phyloP scores from a whole-genome alignment of 345 rosid species.

The Eucalyptus virginea region DNA sequence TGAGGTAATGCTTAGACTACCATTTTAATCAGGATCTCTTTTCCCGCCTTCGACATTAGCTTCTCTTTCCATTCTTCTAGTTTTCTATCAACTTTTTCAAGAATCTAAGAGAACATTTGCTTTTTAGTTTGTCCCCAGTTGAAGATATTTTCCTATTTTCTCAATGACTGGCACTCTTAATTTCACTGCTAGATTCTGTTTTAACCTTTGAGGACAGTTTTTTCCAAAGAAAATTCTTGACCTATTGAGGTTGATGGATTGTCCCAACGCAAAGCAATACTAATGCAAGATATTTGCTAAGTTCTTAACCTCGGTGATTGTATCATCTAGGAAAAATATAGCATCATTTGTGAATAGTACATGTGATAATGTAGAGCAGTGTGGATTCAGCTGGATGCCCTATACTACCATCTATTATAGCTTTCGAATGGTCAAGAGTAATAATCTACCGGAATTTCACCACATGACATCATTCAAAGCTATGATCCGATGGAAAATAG shows the following conservation, averaged over 20 bases:
- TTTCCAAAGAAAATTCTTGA: background rate
- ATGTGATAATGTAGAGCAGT: background rate
- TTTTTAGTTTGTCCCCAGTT: no score
- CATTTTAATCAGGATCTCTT: background rate
- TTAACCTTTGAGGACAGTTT: no score
- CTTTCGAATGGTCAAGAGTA: no score
- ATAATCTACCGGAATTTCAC: no score
- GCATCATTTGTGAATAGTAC: background rate
- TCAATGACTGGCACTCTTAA: no score
- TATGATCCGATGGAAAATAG: no score
- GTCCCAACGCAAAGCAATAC: background rate
- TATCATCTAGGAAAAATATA: background rate
- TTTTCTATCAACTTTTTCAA: background rate
- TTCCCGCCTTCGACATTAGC: background rate
- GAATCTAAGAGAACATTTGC: background rate
- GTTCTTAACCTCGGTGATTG: background rate
- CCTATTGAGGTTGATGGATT: background rate
- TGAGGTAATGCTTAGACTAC: no score
- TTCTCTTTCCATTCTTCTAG: background rate
- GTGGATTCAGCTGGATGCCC: background rate
- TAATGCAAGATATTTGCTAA: background rate
- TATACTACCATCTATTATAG: no score
- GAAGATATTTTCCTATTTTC: no score
- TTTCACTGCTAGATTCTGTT: fast-evolving
- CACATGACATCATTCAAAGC: no score